Base-by-base conservation (phyloP, 1,284 basidiomycete genomes). In the Grifola frondosa region DNA sequence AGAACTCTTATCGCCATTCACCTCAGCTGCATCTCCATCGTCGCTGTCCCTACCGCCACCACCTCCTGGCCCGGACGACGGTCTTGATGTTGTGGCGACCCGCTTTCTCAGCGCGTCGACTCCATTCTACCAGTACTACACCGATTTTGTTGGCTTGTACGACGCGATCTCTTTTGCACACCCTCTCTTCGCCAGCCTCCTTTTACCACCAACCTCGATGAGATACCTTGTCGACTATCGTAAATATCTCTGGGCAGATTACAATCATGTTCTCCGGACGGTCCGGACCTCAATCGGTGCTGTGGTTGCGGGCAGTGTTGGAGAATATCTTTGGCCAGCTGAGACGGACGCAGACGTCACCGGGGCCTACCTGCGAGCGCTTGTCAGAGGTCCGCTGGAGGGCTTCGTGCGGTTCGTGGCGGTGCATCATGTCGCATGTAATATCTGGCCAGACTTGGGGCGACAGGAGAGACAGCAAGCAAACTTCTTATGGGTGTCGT, bases 71-170 rank as follows among this genome's bases (percentile, higher is more conserved):
- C 37, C 47, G 4, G 16, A 42, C 3, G 47, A 50, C 25, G 48
- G 37, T 33, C 65, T 93, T 30, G 91, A 93, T 57, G 58, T 64
- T 6, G 80, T 77, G 2, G 74, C 88, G 2, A 54, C 60, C 9
- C 70, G 71, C 8, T 87, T 89, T 65, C 77, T 93, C 6, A 83
- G 85, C 0, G 36, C 70, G 3, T 71, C 73, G 2, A 82, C 80
- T 1, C 90, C 92, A 0, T 97, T 97, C 73, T 97, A 86, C 70
- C 93, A 97, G 61, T 90, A 90, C 61, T 99, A 95, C 70, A 90
- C 89, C 21, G 94, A 97, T 63, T 86, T 97, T 53, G 73, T 97
- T 37, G 84, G 80, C 0, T 69, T 98, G 7, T 98, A 94, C 68
- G 91, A 94, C 55, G 78, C 91, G 1, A 82, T 95, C 49, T 98